Conservation (phyloP, 2,329 filamentous ascomycete species). For the Phialocephala sp. region DNA sequence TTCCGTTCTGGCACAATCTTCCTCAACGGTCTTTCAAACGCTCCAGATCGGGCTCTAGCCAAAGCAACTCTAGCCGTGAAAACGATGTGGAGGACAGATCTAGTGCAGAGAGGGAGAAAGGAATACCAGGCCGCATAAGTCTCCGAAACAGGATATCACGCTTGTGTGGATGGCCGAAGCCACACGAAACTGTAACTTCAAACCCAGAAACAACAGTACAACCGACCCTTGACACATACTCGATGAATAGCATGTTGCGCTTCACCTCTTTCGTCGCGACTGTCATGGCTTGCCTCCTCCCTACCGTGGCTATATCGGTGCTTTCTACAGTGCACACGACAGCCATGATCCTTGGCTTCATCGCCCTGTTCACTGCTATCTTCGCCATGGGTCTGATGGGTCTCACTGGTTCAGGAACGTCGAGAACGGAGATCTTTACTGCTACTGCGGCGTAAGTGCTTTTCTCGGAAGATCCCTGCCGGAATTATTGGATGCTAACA, state of each 20-base stretch:
- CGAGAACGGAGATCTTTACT: conserved; percentile 34
- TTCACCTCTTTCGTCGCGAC: conserved; percentile 31
- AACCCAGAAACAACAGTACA: too few species aligned
- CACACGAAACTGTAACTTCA: too few species aligned
- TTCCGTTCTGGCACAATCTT: conserved; percentile 24
- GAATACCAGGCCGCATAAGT: too few species aligned
- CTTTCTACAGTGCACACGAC: conserved; percentile 26
- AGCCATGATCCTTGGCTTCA: conserved; percentile 21
- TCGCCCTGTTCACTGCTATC: conserved; percentile 30
- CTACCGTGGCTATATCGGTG: conserved; percentile 29
- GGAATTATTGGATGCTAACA: conserved; percentile 10
- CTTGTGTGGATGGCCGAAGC: too few species aligned
- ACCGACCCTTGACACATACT: conserved; percentile 22
- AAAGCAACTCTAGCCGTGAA: too few species aligned
- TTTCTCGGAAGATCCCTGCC: too few species aligned
- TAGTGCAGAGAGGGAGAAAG: too few species aligned
- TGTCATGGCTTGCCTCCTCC: conserved; percentile 31
- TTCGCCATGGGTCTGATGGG: conserved; percentile 32
- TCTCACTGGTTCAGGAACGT: conserved; percentile 17
- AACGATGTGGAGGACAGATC: too few species aligned
- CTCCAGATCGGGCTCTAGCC: too few species aligned
- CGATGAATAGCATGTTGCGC: conserved; percentile 12
- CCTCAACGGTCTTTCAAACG: too few species aligned
- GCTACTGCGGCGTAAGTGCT: conserved; percentile 37
- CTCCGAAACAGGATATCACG: too few species aligned